phyloP scores from a whole-genome alignment of 129 eudicot genomes.

The Saposhnikovia divaricata region DNA sequence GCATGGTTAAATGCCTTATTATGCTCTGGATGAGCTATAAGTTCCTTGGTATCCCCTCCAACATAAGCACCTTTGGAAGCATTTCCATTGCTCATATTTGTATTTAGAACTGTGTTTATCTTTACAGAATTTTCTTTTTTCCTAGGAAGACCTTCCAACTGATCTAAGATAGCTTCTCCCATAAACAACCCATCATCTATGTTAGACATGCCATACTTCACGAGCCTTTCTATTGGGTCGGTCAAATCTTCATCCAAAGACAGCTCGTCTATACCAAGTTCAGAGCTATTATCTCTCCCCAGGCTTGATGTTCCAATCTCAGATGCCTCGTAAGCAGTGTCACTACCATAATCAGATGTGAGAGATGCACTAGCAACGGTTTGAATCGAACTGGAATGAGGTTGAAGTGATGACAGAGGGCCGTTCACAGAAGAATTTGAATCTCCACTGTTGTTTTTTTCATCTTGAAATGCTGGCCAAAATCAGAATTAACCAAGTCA shows the following conservation, averaged over 20 bases:
- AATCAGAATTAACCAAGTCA: not conserved
- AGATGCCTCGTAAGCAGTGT: constrained; percentile 86
- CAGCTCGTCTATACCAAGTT: constrained; percentile 64
- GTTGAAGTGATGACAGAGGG: constrained; percentile 24
- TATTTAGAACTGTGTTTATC: constrained; percentile 14
- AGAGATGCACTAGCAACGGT: constrained; percentile 47
- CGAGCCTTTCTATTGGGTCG: constrained; percentile 63
- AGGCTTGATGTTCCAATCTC: constrained; percentile 76
- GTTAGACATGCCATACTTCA: constrained; percentile 76
- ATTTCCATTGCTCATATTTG: constrained; percentile 37
- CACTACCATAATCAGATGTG: constrained; percentile 82
- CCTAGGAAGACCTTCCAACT: constrained; percentile 61
- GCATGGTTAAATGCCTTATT: constrained; percentile 31
- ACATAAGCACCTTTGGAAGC: constrained; percentile 25
- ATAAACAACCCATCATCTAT: constrained; percentile 90
- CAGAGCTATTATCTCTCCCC: constrained; percentile 81
- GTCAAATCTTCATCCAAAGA: constrained; percentile 62
- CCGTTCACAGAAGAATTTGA: constrained; percentile 26
- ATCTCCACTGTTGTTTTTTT: constrained; percentile 34
- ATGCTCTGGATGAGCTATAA: constrained; percentile 31
- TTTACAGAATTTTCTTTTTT: constrained; percentile 37
- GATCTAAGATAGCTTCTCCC: constrained; percentile 91
- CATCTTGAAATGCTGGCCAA: constrained; percentile 82
- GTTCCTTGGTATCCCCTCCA: constrained; percentile 22
- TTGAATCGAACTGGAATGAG: constrained; percentile 33